Conservation (phyloP, 257 asterid genomes). For the Parsonsia alboflavescens region DNA sequence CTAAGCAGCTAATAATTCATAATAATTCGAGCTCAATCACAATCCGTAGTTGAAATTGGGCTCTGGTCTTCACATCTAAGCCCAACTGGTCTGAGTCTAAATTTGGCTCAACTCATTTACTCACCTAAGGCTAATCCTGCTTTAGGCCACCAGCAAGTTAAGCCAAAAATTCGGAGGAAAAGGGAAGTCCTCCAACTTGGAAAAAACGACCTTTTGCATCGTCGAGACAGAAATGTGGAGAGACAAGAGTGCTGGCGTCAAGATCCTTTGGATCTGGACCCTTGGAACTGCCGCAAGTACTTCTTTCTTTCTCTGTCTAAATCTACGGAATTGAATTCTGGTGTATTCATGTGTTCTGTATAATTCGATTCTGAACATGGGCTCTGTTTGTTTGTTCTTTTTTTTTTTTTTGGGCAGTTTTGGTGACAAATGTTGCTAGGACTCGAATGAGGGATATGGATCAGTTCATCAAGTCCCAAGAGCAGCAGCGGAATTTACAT, state of each 20-base stretch:
- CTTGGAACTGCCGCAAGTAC: slow-evolving; percentile 83
- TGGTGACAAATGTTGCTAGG: slow-evolving; percentile 54
- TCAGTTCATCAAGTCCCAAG: slow-evolving; percentile 34
- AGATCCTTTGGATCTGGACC: slow-evolving; percentile 87
- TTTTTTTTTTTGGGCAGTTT: no score
- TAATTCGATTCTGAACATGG: background rate
- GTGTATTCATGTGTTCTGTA: background rate
- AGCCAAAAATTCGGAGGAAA: background rate
- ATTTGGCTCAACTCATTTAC: no score
- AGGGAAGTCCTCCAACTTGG: background rate
- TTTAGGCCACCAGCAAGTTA: no score
- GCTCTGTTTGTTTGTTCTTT: background rate
- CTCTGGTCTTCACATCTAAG: no score
- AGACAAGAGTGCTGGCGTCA: slow-evolving; percentile 78
- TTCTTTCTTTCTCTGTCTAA: background rate
- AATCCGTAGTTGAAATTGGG: no score
- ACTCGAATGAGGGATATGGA: slow-evolving; percentile 66
- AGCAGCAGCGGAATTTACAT: slow-evolving; percentile 19
- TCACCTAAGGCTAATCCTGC: no score
- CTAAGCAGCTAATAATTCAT: no score
- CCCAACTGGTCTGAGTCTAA: no score
- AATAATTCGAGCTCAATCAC: no score
- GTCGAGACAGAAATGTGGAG: slow-evolving; percentile 38
- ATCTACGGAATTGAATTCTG: background rate
- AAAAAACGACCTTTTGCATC: background rate